Base-by-base conservation (phyloP, 2,329 filamentous ascomycete genomes). In the Elsinoe australis region DNA sequence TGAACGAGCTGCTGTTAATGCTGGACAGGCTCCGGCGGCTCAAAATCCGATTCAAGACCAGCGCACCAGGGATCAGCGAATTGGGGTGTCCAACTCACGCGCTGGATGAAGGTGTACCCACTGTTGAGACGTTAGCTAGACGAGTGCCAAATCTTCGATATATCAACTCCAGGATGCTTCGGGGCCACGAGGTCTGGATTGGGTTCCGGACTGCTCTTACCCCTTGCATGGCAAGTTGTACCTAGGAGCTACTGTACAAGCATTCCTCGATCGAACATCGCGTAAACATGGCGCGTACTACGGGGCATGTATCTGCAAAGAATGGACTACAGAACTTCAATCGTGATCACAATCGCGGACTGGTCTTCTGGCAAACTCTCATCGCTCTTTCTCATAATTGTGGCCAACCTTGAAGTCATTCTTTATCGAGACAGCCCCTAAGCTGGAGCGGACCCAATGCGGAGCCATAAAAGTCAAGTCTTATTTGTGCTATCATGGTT, bases 11-110 rank as follows among this genome's bases (percentile, higher is more conserved):
- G 48, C 36, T 15, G 22, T 26, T 31, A 39, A 45, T 33, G 39
- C 49, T 17, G 49, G 53, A 5, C 18, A 45, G 9, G 47, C 35
- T 14, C 48, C 53, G 18, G 39, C 52, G 10, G 47, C 51, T 12
- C 7, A 51, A n/a, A 54, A 52, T 21, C 53, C 57, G 10, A 53
- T 55, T 22, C 54, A 55, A 36, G 56, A 58, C 31, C 52, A 56
- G 4, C 55, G 58, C 17, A 54, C 58, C 3, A 54, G 55, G 14
- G 61, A 61, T 39, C 59, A 61, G 47, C 51, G 60, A 12, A 57
- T 62, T 34, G 59, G 61, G 2, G 31, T 62, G 4, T 52, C 50
- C 10, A 46, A 28, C 31, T 17, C 45, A 18, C 32, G 45, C 24
- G n/a, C 39, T 8, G 39, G 39, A 21, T 15, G 28, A 15, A 21